A percentile compares a stretch with the other conserved stretches of the same genome.
Evolutionary conservation across 2,329 filamentous ascomycete genomes (phyloP).

Genomic region (Xylaria sp.): DNA sequence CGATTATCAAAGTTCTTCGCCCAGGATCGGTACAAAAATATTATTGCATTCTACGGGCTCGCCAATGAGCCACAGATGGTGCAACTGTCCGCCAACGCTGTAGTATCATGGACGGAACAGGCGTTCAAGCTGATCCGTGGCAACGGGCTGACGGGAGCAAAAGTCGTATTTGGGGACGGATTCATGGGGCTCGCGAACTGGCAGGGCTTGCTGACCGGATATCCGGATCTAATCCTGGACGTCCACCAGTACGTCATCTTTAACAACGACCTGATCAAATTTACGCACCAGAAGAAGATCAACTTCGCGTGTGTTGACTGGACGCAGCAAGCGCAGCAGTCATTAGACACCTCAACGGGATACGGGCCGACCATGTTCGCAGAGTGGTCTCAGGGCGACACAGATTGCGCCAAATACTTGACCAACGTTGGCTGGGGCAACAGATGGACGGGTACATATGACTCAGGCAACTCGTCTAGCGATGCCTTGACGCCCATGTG

Average conservation of each 20-base stretch:
- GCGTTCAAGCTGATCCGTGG: slow-evolving; percentile 78
- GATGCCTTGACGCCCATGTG: slow-evolving; percentile 78
- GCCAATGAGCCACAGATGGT: slow-evolving; percentile 95
- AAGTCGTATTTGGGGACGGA: slow-evolving; percentile 90
- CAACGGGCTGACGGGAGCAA: slow-evolving; percentile 75
- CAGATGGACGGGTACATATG: slow-evolving; percentile 90
- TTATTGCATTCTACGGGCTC: slow-evolving; percentile 92
- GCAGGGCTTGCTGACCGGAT: slow-evolving; percentile 81
- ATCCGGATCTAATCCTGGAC: slow-evolving; percentile 84
- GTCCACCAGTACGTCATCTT: slow-evolving; percentile 99
- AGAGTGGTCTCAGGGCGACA: slow-evolving; percentile 98
- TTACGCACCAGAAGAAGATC: slow-evolving; percentile 84
- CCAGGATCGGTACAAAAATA: slow-evolving; percentile 90
- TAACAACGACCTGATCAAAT: slow-evolving; percentile 86
- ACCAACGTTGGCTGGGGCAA: slow-evolving; percentile 91
- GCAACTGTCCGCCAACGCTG: slow-evolving; percentile 70
- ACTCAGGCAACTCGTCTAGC: slow-evolving; percentile 71
- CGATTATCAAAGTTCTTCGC: slow-evolving; percentile 91
- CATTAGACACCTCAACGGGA: slow-evolving; percentile 78
- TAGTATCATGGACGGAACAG: slow-evolving; percentile 82
- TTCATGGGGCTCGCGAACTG: slow-evolving; percentile 93
- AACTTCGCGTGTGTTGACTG: slow-evolving; percentile 88
- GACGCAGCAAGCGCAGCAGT: slow-evolving; percentile 79
- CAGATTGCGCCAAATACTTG: slow-evolving; percentile 87
- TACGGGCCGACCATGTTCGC: slow-evolving; percentile 95